Conservation (phyloP, 177 flowering plant genomes). For the Vitis hybrid region DNA sequence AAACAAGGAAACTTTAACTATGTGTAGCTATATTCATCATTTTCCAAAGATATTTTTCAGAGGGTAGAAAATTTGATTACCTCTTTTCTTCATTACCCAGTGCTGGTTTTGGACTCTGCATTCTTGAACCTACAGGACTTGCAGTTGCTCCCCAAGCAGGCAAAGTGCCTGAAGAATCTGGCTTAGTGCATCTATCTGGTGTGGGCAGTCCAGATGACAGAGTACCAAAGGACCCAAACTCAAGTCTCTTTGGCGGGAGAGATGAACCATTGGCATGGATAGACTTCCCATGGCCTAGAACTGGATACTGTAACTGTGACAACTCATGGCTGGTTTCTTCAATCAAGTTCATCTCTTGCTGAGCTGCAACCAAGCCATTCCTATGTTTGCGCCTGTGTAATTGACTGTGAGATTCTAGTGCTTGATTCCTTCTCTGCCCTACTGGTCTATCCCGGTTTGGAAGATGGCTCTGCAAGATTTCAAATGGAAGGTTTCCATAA, state of each 20-base stretch:
- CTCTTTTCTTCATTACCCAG: neutral
- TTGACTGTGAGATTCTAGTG: constrained; percentile 6
- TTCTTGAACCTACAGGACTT: neutral
- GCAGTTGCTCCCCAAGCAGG: neutral
- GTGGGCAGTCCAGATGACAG: neutral
- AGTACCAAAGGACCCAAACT: constrained; percentile 16
- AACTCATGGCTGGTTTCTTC: constrained; percentile 12
- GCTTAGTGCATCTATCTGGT: neutral
- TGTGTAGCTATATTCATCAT: neutral
- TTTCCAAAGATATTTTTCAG: neutral
- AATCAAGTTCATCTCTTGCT: neutral
- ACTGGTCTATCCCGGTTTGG: constrained; percentile 10
- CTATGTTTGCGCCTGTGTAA: constrained; percentile 5
- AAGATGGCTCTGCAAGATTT: constrained; percentile 20
- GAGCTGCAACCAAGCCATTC: constrained; percentile 8
- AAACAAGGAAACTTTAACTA: neutral
- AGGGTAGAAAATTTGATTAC: neutral
- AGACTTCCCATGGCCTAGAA: constrained; percentile 12
- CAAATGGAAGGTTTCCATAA: neutral
- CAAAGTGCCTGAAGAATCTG: neutral
- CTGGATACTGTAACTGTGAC: constrained; percentile 11
- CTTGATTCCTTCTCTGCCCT: constrained; percentile 15
- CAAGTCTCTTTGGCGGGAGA: constrained; percentile 1
- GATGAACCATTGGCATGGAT: constrained; percentile 10
- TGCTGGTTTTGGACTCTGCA: neutral